Evolutionary conservation across 495 filamentous ascomycete species (phyloP), one percentile per base, ranked within the genome.

Genomic region (Acidomyces sp.): DNA sequence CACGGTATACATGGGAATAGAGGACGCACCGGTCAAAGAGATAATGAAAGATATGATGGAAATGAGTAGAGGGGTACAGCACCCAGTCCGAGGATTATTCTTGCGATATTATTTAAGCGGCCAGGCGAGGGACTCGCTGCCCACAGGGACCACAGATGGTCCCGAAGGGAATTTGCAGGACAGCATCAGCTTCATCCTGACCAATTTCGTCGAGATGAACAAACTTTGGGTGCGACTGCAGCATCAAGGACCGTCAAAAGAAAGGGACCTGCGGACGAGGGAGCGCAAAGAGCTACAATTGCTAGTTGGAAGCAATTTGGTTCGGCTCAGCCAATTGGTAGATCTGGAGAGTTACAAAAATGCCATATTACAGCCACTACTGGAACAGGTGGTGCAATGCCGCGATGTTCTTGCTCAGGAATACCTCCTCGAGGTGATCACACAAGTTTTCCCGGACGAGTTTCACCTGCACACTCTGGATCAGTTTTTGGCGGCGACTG

Each of bases 1-100:
- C 24, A 97, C 90, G 3, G 90, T 94, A 23, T 97, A 97, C 64
- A 97, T 97, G 90, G 78, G 83, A 7, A 88, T 97, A 51, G 82
- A 90, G 57, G 90, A 94, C 74, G 92, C 90, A 32, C 90, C 90
- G 3, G 88, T 97, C 47, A 97, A 97, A 64, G 90, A 97, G 65
- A 86, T 97, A 41, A 97, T 97, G 90, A 97, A 97, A 62, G 90
- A 97, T 57, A 97, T 97, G 90, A 97, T 97, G 90, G 90, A 97
- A 64, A 97, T 97, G 90, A 94, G 84, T 61, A 74, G 90, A 46
- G 90, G 90, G 34, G 85, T 97, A 21, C 90, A 97, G 55, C 92
- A 97, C 55, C 90, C 90, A 2, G 83, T 94, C 34, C 80, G 90
- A 34, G 90, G 90, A 2, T 66, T 97, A 27, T 97, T 97, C 60